A percentile compares a stretch with the other conserved stretches of the same genome.
phyloP scores from a whole-genome alignment of 192 early-diverging fungal species.

The Entophlyctis luteolus region DNA sequence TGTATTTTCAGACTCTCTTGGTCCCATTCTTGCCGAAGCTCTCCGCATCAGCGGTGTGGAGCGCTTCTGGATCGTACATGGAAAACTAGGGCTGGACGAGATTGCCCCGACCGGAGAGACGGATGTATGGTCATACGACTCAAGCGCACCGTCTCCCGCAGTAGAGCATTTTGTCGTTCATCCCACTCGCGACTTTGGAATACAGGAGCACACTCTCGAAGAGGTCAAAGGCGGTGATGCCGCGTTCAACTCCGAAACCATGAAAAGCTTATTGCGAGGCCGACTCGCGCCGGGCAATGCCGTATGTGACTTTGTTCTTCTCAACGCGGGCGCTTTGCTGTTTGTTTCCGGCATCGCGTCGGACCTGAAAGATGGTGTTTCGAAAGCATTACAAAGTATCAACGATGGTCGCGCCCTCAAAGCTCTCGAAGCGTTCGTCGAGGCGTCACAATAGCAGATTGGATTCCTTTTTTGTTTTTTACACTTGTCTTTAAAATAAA shows the following conservation, averaged over 20 bases:
- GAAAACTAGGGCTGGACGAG: slow-evolving; percentile 86
- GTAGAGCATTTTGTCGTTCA: too few relatives aligned
- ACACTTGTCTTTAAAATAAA: too few relatives aligned
- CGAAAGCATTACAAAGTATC: slow-evolving; percentile 71
- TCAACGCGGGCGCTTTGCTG: slow-evolving; percentile 87
- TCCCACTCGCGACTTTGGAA: slow-evolving; percentile 86
- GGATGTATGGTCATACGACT: slow-evolving; percentile 78
- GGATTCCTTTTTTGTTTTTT: too few relatives aligned
- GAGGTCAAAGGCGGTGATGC: slow-evolving; percentile 68
- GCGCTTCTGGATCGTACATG: slow-evolving; percentile 87
- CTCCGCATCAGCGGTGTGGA: slow-evolving; percentile 72
- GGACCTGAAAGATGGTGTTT: slow-evolving; percentile 71
- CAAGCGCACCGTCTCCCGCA: slow-evolving; percentile 59
- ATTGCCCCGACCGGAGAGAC: slow-evolving; percentile 85
- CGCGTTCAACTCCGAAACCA: slow-evolving; percentile 67
- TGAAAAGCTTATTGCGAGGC: slow-evolving; percentile 67
- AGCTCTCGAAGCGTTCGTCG: slow-evolving; percentile 62
- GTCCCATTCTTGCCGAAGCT: slow-evolving; percentile 77
- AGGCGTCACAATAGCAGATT: slow-evolving; percentile 13
- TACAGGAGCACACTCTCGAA: slow-evolving; percentile 66
- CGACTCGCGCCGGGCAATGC: slow-evolving; percentile 51
- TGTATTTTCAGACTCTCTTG: slow-evolving; percentile 77
- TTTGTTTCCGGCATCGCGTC: slow-evolving; percentile 71
- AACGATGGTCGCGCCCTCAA: slow-evolving; percentile 61
- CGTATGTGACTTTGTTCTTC: slow-evolving; percentile 84